Evolutionary conservation across 306 rosid genomes (phyloP).

Genomic region (Mimosa bimucronata): DNA sequence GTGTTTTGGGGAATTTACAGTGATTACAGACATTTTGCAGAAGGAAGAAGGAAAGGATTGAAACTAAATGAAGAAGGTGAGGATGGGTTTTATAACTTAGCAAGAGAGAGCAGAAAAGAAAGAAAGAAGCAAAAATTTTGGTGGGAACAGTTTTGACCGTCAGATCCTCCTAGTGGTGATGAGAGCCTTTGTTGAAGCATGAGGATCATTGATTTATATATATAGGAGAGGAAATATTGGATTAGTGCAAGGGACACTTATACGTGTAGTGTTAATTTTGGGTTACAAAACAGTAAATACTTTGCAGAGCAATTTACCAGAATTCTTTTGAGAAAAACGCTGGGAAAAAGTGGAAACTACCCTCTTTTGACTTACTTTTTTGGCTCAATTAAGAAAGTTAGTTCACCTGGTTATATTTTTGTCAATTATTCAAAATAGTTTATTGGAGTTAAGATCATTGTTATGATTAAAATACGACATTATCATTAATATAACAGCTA

Average conservation of each 20-base stretch:
- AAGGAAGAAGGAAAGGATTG: neutral
- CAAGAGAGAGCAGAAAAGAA: constrained; percentile 31
- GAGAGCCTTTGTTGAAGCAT: neutral
- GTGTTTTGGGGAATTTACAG: constrained; percentile 73
- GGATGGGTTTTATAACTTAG: constrained; percentile 29
- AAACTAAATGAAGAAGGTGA: constrained; percentile 46
- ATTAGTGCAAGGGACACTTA: constrained; percentile 13
- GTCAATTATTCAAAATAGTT: too few relatives aligned
- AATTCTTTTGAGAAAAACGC: neutral
- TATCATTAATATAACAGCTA: too few relatives aligned
- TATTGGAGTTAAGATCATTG: too few relatives aligned
- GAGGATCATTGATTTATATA: neutral
- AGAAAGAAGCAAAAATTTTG: constrained; percentile 52
- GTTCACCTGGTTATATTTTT: too few relatives aligned
- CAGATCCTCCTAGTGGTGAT: constrained; percentile 17
- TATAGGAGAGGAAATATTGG: constrained; percentile 10
- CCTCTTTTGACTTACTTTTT: too few relatives aligned
- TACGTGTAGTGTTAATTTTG: neutral
- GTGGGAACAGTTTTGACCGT: constrained; percentile 19
- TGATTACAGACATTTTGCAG: constrained; percentile 73
- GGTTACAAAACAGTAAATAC: neutral
- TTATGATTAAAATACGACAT: too few relatives aligned
- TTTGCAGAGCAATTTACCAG: constrained; percentile 1
- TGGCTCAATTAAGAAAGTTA: too few relatives aligned
- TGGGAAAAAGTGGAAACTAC: neutral